Conservation (phyloP, 345 rosid genomes). For the Dovyalis caffra region DNA sequence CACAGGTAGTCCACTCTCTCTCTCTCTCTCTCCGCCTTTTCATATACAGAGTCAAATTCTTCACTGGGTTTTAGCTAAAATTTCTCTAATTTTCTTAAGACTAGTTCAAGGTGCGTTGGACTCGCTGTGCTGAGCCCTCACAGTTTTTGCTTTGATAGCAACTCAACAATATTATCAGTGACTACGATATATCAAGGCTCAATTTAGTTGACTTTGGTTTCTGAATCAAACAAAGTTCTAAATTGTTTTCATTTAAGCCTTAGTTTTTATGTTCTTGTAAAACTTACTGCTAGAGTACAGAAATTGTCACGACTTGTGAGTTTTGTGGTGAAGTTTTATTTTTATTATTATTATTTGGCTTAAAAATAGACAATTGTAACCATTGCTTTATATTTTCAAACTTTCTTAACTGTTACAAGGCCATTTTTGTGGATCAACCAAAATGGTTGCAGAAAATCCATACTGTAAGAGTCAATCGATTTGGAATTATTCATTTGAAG, state of each 20-base stretch:
- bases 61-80: background rate
- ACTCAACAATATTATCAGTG: background rate
- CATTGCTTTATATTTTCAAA: background rate
- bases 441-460: slow-evolving; percentile 30
- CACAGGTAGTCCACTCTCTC: slow-evolving; percentile 12
- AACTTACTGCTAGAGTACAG: background rate
- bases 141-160: background rate
- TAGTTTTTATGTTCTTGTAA: background rate
- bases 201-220: background rate
- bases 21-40: background rate
- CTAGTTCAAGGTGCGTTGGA: slow-evolving; percentile 11
- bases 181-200: background rate
- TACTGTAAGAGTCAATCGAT: slow-evolving; percentile 13
- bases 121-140: background rate
- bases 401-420: background rate
- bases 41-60: background rate
- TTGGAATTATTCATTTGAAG: background rate
- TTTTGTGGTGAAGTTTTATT: background rate
- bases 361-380: background rate
- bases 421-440: slow-evolving; percentile 1
- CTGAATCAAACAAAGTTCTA: background rate
- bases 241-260: too few relatives aligned
- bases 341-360: background rate
- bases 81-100: slow-evolving; percentile 14
- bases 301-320: background rate